Evolutionary conservation across 2,329 filamentous ascomycete species (phyloP).

Genomic region (Cladosporium sp.): DNA sequence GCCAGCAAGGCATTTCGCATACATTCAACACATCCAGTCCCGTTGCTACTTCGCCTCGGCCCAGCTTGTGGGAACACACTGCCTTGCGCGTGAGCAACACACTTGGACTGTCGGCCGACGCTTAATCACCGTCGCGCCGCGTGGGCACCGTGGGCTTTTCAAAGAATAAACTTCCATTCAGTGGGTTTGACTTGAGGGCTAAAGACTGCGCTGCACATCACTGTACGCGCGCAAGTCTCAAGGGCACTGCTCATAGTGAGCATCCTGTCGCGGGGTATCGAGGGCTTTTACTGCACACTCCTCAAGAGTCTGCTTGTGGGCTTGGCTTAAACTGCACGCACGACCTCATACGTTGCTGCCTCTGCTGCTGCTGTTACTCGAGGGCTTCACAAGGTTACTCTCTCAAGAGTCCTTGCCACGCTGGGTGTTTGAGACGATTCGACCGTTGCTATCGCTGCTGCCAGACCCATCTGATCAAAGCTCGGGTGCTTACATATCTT

Average conservation of each 20-base stretch:
- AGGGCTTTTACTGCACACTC: conserved; percentile 29
- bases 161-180: conserved; percentile 17
- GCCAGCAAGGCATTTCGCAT: conserved; percentile 5
- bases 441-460: conserved; percentile 13
- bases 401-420: conserved; percentile 20
- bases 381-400: conserved; percentile 40
- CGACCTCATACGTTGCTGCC: conserved; percentile 19
- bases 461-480: conserved; percentile 11
- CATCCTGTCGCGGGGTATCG: conserved; percentile 29
- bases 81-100: conserved; percentile 39
- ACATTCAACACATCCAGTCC: conserved; percentile 10
- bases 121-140: conserved; percentile 34
- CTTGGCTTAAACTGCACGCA: conserved; percentile 17
- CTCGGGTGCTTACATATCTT: conserved; percentile 19
- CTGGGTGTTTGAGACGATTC: conserved; percentile 35
- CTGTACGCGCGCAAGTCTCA: conserved; percentile 18
- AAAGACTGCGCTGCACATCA: conserved; percentile 20
- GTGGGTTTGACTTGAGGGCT: conserved; percentile 32
- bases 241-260: conserved; percentile 7
- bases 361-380: conserved; percentile 31
- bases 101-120: conserved; percentile 35
- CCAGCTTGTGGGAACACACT: conserved; percentile 48
- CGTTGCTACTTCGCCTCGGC: conserved; percentile 38
- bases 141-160: conserved; percentile 25
- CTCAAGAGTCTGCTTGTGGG: conserved; percentile 27